Evolutionary conservation across 129 eudicot species (phyloP).

Genomic region (Flaveria trinervia): DNA sequence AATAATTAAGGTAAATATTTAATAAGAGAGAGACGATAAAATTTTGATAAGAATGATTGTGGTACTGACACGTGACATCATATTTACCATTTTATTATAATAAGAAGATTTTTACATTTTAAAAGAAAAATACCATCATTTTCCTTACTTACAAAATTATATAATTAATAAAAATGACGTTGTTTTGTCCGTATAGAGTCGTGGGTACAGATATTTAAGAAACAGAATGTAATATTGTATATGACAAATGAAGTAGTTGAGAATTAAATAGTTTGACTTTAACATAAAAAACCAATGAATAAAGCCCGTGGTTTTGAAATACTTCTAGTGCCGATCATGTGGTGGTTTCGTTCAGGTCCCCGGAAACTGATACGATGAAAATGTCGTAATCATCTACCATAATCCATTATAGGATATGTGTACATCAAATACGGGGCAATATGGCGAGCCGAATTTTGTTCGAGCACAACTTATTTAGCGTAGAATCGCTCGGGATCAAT

Average conservation of each 20-base stretch:
- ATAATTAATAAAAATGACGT: neutral
- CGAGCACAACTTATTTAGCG: no score
- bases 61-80: no score
- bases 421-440: neutral
- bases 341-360: neutral
- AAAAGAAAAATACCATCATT: neutral
- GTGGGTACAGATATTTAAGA: conserved; percentile 4
- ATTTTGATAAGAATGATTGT: no score
- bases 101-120: no score
- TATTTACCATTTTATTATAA: no score
- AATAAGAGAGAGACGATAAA: no score
- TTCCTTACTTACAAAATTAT: neutral
- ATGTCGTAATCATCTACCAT: neutral
- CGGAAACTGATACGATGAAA: neutral
- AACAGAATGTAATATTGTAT: conserved; percentile 5
- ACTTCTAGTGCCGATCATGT: neutral
- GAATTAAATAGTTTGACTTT: conserved; percentile 10
- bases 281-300: neutral
- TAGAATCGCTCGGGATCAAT: no score
- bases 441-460: no score
- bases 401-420: neutral
- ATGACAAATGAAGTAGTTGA: conserved; percentile 4
- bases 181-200: neutral
- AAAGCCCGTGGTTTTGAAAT: conserved; percentile 8
- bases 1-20: no score